A percentile compares a stretch with the other conserved stretches of the same genome.
Evolutionary conservation across 1,284 basidiomycete species (phyloP).

Genomic region (Crepidotus sp.): DNA sequence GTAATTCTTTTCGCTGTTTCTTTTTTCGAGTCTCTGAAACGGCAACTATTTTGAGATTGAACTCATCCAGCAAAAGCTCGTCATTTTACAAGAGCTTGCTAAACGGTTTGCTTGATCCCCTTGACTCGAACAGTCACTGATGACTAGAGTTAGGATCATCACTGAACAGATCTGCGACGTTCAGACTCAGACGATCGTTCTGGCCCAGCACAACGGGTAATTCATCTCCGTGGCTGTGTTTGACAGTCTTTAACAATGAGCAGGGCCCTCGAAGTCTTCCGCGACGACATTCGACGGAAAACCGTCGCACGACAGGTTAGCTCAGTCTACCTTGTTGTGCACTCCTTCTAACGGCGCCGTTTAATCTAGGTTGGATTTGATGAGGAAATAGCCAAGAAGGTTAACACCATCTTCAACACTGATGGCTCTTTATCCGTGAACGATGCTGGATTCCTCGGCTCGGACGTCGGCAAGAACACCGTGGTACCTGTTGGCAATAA

Average conservation of each 20-base stretch:
- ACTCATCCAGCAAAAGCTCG: slow-evolving; percentile 24
- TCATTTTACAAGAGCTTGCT: slow-evolving; percentile 29
- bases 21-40: not conserved
- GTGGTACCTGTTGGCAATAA: slow-evolving; percentile 28
- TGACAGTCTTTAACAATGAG: not conserved
- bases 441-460: slow-evolving; percentile 31
- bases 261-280: slow-evolving; percentile 25
- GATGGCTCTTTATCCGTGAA: slow-evolving; percentile 28
- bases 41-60: slow-evolving; percentile 14
- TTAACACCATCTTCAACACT: slow-evolving; percentile 22
- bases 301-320: slow-evolving; percentile 27
- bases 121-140: slow-evolving; percentile 1
- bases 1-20: not conserved
- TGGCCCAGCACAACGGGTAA: slow-evolving; percentile 25
- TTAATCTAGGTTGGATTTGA: slow-evolving; percentile 26
- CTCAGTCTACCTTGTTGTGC: slow-evolving; percentile 19
- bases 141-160: slow-evolving; percentile 26
- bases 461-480: slow-evolving; percentile 26
- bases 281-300: slow-evolving; percentile 28
- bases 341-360: not conserved
- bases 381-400: slow-evolving; percentile 24
- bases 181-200: slow-evolving; percentile 26
- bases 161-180: slow-evolving; percentile 27
- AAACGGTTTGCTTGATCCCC: slow-evolving; percentile 24
- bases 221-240: not conserved